phyloP scores from a whole-genome alignment of 768 basidiomycete species.

The Myochromella boudieri region DNA sequence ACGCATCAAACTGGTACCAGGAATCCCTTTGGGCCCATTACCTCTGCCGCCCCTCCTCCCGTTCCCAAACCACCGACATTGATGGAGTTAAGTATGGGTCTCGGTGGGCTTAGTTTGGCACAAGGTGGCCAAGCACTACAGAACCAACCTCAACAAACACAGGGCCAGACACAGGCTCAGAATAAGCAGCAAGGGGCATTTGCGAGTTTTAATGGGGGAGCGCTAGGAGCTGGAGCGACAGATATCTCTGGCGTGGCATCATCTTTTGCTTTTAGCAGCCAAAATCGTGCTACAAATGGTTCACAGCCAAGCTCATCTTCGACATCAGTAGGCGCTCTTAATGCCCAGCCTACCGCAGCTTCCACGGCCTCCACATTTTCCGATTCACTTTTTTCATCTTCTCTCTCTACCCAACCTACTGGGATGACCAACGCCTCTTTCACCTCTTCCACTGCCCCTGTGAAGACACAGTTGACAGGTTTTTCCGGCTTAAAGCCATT shows the following conservation, averaged over 20 bases:
- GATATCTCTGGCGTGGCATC: conserved; percentile 73
- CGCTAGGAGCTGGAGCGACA: conserved; percentile 45
- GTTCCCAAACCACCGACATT: conserved; percentile 79
- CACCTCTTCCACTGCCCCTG: conserved; percentile 22
- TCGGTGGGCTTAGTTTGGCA: conserved; percentile 23
- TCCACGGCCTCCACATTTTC: conserved; percentile 45
- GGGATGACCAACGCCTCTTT: conserved; percentile 33
- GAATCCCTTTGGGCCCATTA: conserved; percentile 90
- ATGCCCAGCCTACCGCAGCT: conserved; percentile 34
- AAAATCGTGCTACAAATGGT: conserved; percentile 19
- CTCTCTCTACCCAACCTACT: conserved; percentile 52
- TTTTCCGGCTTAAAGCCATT: conserved; percentile 73
- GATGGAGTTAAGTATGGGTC: conserved; percentile 70
- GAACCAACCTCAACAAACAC: conserved; percentile 27
- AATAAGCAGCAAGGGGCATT: conserved; percentile 29
- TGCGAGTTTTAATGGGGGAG: conserved; percentile 35
- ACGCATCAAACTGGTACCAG: conserved; percentile 91
- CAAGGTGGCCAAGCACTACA: conserved; percentile 16
- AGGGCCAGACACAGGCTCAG: conserved; percentile 19
- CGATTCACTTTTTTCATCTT: conserved; percentile 45
- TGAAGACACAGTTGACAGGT: conserved; percentile 50
- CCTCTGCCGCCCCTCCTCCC: conserved; percentile 53
- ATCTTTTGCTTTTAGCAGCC: conserved; percentile 56
- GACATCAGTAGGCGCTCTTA: conserved; percentile 21
- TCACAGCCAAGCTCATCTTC: conserved; percentile 11